Evolutionary conservation across 2,329 filamentous ascomycete genomes (phyloP).

Genomic region (Madurella fahalii): DNA sequence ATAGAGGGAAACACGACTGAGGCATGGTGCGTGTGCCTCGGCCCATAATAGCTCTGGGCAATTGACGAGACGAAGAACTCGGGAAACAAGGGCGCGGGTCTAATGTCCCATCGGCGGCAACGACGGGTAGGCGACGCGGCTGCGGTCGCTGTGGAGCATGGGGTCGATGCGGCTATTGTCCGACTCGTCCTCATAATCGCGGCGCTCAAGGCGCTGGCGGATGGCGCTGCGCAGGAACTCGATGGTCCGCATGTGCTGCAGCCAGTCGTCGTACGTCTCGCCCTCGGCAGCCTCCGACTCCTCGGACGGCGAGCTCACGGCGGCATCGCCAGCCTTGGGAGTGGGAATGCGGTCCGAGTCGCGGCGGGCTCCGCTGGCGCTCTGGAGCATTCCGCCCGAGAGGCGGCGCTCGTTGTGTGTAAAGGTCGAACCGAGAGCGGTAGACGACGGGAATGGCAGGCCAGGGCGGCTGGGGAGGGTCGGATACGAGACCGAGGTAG

Average conservation of each 20-base stretch:
- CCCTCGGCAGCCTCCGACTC: constrained; percentile 53
- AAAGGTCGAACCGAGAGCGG: constrained; percentile 66
- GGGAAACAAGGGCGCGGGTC: not conserved
- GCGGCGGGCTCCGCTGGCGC: constrained; percentile 43
- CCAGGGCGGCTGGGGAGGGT: constrained; percentile 60
- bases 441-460: constrained; percentile 64
- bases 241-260: constrained; percentile 62
- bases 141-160: constrained; percentile 29
- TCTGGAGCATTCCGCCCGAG: constrained; percentile 64
- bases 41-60: not conserved
- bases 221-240: constrained; percentile 59
- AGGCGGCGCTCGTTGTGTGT: constrained; percentile 60
- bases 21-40: not conserved
- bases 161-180: constrained; percentile 32
- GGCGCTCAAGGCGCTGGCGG: constrained; percentile 51
- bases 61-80: not conserved
- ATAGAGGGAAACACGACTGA: not conserved
- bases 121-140: constrained; percentile 18
- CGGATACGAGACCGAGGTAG: constrained; percentile 66
- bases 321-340: constrained; percentile 40
- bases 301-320: constrained; percentile 49
- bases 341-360: constrained; percentile 40
- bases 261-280: constrained; percentile 61
- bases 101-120: constrained; percentile 13
- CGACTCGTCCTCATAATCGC: constrained; percentile 45